Evolutionary conservation across 441 rosid species (phyloP).

Genomic region (Cnidoscolus chayamansa): DNA sequence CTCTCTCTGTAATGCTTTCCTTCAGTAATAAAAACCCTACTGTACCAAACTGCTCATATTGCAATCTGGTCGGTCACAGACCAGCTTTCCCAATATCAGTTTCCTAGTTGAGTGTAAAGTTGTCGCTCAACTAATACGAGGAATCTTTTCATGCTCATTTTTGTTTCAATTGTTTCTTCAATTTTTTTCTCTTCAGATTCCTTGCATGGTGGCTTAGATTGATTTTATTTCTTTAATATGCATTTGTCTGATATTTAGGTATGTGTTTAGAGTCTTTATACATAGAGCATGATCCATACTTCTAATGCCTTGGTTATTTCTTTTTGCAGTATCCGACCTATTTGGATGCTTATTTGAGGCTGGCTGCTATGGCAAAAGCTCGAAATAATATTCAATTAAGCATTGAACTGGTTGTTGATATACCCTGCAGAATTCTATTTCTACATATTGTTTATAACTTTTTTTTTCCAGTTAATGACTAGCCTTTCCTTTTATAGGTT

Average conservation of each 20-base stretch:
- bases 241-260: neutral
- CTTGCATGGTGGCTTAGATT: neutral
- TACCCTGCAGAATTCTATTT: neutral
- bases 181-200: neutral
- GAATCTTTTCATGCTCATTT: neutral
- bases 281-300: constrained; percentile 10
- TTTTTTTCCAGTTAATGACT: constrained; percentile 12
- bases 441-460: neutral
- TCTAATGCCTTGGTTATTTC: constrained; percentile 26
- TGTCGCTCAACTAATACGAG: neutral
- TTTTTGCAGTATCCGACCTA: constrained; percentile 82
- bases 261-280: constrained; percentile 1
- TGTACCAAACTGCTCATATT: neutral
- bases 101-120: neutral
- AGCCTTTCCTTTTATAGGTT: constrained; percentile 45
- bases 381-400: constrained; percentile 85
- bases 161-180: neutral
- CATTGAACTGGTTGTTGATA: constrained; percentile 80
- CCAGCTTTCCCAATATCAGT: neutral
- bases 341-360: constrained; percentile 91
- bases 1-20: neutral
- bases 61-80: neutral
- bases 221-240: neutral
- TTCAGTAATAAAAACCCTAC: neutral
- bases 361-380: constrained; percentile 89